A percentile compares a stretch with the other conserved stretches of the same genome.
These are phyloP conservation scores for Podospora anserina DNA, from an alignment of 495 filamentous ascomycete species.

Conservation along the genomic window DNA sequence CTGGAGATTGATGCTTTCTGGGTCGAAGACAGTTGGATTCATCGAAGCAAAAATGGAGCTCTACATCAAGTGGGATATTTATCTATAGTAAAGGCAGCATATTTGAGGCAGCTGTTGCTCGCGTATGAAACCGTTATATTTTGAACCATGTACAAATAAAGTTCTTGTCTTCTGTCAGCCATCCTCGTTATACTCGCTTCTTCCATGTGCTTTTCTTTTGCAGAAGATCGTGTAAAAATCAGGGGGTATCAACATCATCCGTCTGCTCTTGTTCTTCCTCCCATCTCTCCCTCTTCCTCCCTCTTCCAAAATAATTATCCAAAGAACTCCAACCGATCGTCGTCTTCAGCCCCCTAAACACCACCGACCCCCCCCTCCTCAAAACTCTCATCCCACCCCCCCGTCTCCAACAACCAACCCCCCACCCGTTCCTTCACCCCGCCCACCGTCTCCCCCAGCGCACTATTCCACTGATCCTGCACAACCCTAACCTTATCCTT, in stretches of 20 bases:
- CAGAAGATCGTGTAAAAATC: background rate
- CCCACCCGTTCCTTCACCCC: slow-evolving; percentile 57
- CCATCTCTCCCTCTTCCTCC: background rate
- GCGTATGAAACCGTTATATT: background rate
- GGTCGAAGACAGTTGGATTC: too few species aligned
- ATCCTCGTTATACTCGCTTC: background rate
- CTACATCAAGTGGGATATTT: too few species aligned
- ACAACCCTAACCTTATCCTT: slow-evolving; percentile 88
- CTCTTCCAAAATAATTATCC: background rate
- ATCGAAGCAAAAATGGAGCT: too few species aligned
- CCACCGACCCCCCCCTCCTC: slow-evolving; percentile 49
- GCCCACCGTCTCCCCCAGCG: slow-evolving; percentile 49
- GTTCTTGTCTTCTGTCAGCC: background rate
- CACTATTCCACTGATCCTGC: slow-evolving; percentile 75
- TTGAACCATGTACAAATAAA: background rate
- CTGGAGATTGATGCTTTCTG: too few species aligned
- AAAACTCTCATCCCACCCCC: slow-evolving; percentile 70
- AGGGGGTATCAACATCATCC: background rate
- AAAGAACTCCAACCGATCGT: background rate
- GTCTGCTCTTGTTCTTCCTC: background rate
- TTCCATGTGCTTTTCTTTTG: background rate
- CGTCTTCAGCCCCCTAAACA: slow-evolving; percentile 22
- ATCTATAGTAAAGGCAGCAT: too few species aligned
- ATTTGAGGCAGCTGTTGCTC: too few species aligned
- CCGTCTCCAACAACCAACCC: slow-evolving; percentile 61